Percentiles rank a stretch among this genome's conserved stretches.
These are phyloP conservation scores for Tolypocladium inflatum DNA, from an alignment of 2,329 filamentous ascomycete species.

Conservation along the genomic window DNA sequence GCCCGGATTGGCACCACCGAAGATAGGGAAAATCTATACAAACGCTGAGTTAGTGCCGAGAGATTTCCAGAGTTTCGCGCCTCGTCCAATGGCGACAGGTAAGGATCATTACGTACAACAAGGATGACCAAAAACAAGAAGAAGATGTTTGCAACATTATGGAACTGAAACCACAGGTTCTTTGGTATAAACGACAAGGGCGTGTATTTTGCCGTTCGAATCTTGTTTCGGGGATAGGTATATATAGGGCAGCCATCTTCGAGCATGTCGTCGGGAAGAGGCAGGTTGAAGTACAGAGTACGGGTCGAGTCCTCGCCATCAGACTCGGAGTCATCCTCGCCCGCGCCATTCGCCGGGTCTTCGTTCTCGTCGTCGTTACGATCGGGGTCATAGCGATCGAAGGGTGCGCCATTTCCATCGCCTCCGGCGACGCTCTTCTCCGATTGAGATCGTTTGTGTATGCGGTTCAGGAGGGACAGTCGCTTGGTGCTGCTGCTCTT, in stretches of 20 bases:
- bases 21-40: constrained; percentile 84
- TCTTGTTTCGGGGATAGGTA: constrained; percentile 84
- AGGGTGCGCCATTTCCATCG: constrained; percentile 21
- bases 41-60: background rate
- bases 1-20: constrained; percentile 83
- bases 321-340: constrained; percentile 19
- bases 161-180: constrained; percentile 95
- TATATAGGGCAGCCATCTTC: constrained; percentile 67
- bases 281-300: constrained; percentile 76
- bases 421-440: constrained; percentile 52
- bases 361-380: constrained; percentile 19
- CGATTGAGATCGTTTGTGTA: constrained; percentile 50
- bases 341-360: constrained; percentile 14
- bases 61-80: constrained; percentile 3
- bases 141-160: constrained; percentile 97
- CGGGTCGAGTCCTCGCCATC: constrained; percentile 35
- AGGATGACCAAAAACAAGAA: constrained; percentile 96
- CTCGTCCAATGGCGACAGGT: background rate
- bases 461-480: constrained; percentile 68
- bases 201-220: constrained; percentile 95
- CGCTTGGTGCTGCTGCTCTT: constrained; percentile 71
- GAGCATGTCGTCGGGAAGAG: constrained; percentile 62
- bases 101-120: constrained; percentile 52
- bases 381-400: constrained; percentile 19
- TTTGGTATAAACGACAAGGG: constrained; percentile 91